Evolutionary conservation across 441 rosid genomes (phyloP).

Genomic region (Manihot esculenta): DNA sequence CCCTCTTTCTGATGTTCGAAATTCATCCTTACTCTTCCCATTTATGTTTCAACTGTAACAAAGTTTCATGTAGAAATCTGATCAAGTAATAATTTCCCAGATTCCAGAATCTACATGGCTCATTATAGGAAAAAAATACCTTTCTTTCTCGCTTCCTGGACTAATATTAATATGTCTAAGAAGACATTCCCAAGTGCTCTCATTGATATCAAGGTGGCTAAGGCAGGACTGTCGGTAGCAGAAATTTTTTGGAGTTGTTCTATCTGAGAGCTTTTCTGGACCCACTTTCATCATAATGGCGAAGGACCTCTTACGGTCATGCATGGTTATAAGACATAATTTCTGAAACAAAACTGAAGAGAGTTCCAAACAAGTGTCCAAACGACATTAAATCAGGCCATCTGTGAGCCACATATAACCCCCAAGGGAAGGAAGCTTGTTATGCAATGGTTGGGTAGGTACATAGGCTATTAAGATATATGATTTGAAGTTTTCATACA

Average conservation of each 20-base stretch:
- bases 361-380: slow-evolving; percentile 8
- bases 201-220: background rate
- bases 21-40: no score
- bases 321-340: background rate
- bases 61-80: no score
- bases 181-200: slow-evolving; percentile 9
- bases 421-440: slow-evolving; percentile 5
- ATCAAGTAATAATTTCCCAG: no score
- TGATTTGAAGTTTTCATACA: background rate
- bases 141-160: background rate
- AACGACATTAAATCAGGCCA: slow-evolving; percentile 15
- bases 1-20: no score
- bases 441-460: background rate
- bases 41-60: no score
- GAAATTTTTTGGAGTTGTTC: slow-evolving; percentile 4
- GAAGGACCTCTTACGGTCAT: background rate
- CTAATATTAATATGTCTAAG: background rate
- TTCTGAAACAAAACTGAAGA: background rate
- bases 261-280: background rate
- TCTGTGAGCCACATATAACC: slow-evolving; percentile 12
- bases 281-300: background rate
- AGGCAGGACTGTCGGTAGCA: slow-evolving; percentile 19
- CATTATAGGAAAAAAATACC: no score
- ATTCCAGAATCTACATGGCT: no score
- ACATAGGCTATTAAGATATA: background rate